Base-by-base conservation (phyloP, 2,329 filamentous ascomycete species). In the Colletotrichum sansevieriae region DNA sequence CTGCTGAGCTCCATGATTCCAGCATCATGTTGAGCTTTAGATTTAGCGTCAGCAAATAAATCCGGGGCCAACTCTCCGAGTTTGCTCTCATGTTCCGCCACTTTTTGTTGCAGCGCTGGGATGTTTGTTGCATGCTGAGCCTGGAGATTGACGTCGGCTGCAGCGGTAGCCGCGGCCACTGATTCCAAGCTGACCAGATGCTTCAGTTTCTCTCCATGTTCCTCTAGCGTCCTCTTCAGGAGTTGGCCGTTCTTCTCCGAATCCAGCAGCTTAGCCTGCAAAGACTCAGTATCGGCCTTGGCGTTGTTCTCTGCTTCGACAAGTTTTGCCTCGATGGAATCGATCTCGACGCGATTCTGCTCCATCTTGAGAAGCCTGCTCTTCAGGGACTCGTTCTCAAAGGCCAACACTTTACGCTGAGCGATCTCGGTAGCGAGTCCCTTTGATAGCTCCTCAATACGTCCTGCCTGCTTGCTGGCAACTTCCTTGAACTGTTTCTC, bases 401-500 rank as follows among this genome's bases (percentile, higher is more conserved):
- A 35, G 35, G 12, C 18, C 39, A 70, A 35, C 10, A 18, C 39
- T 43, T 61, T 55, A 57, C 60, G 65, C 20, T 57, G 49, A 12
- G 20, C 35, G 18, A 29, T 49, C 43, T 63, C 68, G 2, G 43
- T 3, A 7, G 41, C n/a, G 6, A 70, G 44, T 13, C 22, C 39
- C 20, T 57, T 49, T 13, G 41, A 33, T 5, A 58, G 44, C 55
- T 67, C 56, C 33, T 65, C 39, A 35, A 71, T 46, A 33, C 44
- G 44, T 69, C 71, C 47, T 29, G 61, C 10, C 69, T 68, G 56
- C 74, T 71, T 47, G 66, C 71, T 43, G 57, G 65, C 13, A 20
- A 49, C 18, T 22, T 68, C 68, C 29, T 47, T 47, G 37, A 65
- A 59, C n/a, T 47, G 65, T 22, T 56, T 61, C 10, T 68, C 65